phyloP scores from a whole-genome alignment of 495 filamentous ascomycete genomes.

The Xylona heveae region DNA sequence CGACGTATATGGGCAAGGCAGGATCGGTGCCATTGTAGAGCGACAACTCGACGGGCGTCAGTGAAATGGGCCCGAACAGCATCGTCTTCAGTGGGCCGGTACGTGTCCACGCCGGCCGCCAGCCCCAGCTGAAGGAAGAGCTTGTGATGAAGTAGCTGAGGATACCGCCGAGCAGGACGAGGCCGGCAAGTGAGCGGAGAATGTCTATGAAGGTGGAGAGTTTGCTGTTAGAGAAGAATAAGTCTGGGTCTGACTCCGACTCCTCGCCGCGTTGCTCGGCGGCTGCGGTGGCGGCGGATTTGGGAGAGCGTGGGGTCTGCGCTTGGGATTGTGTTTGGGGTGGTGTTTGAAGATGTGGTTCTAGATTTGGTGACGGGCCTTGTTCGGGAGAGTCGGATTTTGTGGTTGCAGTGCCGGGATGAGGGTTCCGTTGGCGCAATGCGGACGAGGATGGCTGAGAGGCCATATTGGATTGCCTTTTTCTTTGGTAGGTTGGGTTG shows the following conservation, averaged over 20 bases:
- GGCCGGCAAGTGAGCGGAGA: conserved; percentile 46
- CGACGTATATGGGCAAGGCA: conserved; percentile 64
- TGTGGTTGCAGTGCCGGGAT: no score
- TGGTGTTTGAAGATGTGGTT: conserved; percentile 5
- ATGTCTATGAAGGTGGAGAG: conserved; percentile 46
- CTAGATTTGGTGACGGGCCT: conserved; percentile 1
- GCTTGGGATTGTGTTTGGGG: conserved; percentile 22
- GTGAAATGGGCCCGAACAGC: conserved; percentile 28
- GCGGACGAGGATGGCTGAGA: no score
- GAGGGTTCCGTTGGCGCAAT: no score
- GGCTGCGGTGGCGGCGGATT: conserved; percentile 7
- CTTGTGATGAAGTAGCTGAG: conserved; percentile 65
- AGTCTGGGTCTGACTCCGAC: no score
- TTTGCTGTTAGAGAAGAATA: no score
- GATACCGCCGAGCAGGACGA: conserved; percentile 43
- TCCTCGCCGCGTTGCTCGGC: conserved; percentile 22
- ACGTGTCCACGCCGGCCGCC: conserved; percentile 28
- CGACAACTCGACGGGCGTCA: conserved; percentile 54
- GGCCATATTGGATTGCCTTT: background rate
- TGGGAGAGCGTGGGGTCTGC: conserved; percentile 26
- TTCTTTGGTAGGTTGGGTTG: background rate
- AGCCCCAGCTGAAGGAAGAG: conserved; percentile 43
- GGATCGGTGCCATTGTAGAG: conserved; percentile 62
- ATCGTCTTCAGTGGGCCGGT: background rate
- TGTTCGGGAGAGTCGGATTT: conserved; percentile 9